Conservation (phyloP, 2,329 filamentous ascomycete genomes). For the Aspergillus quadrilineatus region DNA sequence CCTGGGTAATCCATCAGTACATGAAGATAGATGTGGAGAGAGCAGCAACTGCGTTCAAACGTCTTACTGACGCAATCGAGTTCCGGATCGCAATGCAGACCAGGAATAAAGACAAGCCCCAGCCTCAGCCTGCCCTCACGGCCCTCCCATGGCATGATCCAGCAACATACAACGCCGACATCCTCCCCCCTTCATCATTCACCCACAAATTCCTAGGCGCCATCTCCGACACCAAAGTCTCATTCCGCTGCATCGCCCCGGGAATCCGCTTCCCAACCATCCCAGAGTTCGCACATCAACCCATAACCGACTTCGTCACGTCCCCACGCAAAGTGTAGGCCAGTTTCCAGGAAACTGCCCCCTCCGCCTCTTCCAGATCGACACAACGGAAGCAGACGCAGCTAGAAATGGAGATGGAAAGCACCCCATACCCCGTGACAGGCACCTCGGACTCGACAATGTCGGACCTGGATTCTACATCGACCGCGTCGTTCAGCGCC, state of each 20-base stretch:
- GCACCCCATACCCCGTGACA: not conserved
- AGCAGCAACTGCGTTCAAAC: not conserved
- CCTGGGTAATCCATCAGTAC: conserved; percentile 1
- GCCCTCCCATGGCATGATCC: not conserved
- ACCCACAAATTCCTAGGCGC: not conserved
- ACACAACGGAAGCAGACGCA: not conserved
- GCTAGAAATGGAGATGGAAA: not conserved
- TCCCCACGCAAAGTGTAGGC: conserved; percentile 5
- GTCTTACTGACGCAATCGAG: not conserved
- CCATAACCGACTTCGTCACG: conserved; percentile 13
- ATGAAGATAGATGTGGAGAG: not conserved
- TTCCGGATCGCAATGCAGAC: not conserved
- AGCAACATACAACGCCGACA: not conserved
- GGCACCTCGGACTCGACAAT: not conserved
- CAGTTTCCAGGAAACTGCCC: conserved; percentile 11
- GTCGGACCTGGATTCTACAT: conserved; percentile 17
- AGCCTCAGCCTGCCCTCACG: not conserved
- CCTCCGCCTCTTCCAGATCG: conserved; percentile 12
- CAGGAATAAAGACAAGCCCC: not conserved
- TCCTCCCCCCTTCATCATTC: not conserved
- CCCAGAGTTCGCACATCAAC: conserved; percentile 13
- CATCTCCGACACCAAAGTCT: not conserved
- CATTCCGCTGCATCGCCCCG: conserved; percentile 21
- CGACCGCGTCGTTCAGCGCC: conserved; percentile 4
- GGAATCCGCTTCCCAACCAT: conserved; percentile 16